Conservation (phyloP, 257 asterid species). For the Nyctanthes arbortristis region DNA sequence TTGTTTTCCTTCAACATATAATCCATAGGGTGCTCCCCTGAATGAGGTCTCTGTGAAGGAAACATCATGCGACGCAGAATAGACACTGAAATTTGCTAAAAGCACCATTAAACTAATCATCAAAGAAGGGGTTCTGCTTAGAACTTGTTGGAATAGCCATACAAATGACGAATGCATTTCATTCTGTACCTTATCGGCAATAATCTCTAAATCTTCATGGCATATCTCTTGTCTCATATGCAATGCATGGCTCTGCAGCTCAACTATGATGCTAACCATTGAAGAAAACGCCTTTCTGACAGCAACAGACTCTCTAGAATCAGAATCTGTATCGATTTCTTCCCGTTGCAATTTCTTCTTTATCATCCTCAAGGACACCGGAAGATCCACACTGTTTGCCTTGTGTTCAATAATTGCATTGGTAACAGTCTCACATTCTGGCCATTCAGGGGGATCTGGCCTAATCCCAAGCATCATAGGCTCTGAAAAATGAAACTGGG, state of each 20-base stretch:
- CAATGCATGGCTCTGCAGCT: slow-evolving; percentile 73
- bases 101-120: slow-evolving; percentile 77
- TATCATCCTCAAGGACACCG: slow-evolving; percentile 77
- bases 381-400: slow-evolving; percentile 74
- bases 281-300: slow-evolving; percentile 69
- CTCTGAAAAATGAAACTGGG: slow-evolving; percentile 65
- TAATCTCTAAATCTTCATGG: slow-evolving; percentile 56
- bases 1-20: not conserved
- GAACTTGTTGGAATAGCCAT: slow-evolving; percentile 85
- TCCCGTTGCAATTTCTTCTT: slow-evolving; percentile 60
- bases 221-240: slow-evolving; percentile 63
- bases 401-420: slow-evolving; percentile 58
- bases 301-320: slow-evolving; percentile 29
- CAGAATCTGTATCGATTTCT: slow-evolving; percentile 30
- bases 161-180: slow-evolving; percentile 72
- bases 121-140: slow-evolving; percentile 64
- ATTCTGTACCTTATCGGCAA: slow-evolving; percentile 46
- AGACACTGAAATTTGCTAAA: slow-evolving; percentile 58
- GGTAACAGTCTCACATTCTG: slow-evolving; percentile 52
- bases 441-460: slow-evolving; percentile 76
- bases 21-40: slow-evolving; percentile 7
- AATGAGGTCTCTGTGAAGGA: slow-evolving; percentile 20
- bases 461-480: slow-evolving; percentile 75
- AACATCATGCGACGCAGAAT: slow-evolving; percentile 43
- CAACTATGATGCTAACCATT: slow-evolving; percentile 63